These are phyloP conservation scores for Astragalus membranaceus DNA, from an alignment of 306 rosid species.

Conservation along the genomic window DNA sequence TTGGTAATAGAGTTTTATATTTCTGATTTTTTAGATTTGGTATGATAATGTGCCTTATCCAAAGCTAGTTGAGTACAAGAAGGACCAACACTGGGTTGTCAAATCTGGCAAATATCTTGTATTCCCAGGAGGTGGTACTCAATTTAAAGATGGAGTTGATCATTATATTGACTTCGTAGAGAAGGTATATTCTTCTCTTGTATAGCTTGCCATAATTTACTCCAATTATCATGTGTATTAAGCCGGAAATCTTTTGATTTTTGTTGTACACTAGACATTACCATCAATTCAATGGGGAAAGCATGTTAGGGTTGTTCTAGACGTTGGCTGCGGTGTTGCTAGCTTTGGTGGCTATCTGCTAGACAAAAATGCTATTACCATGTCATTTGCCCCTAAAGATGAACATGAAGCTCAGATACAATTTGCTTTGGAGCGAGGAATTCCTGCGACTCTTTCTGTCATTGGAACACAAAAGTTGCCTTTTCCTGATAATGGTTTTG, in stretches of 20 bases:
- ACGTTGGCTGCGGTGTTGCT: conserved; percentile 97
- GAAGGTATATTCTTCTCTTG: conserved; percentile 39
- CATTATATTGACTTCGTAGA: conserved; percentile 53
- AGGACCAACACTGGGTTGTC: conserved; percentile 84
- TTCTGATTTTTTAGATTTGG: conserved; percentile 58
- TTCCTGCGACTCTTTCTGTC: conserved; percentile 90
- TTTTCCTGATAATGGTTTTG: conserved; percentile 69
- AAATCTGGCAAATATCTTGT: conserved; percentile 64
- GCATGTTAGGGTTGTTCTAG: conserved; percentile 72
- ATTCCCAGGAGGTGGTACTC: conserved; percentile 98
- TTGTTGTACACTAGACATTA: conserved; percentile 39
- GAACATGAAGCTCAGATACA: conserved; percentile 99
- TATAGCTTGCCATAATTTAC: neutral
- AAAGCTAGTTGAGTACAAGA: conserved; percentile 94
- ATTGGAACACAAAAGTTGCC: conserved; percentile 86
- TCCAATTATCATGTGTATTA: neutral
- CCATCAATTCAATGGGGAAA: conserved; percentile 67
- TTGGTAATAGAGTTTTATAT: neutral
- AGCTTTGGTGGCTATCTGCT: conserved; percentile 90
- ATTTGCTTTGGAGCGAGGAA: conserved; percentile 96
- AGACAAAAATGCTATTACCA: conserved; percentile 71
- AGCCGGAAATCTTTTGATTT: neutral
- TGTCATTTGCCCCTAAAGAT: conserved; percentile 98
- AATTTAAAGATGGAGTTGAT: conserved; percentile 86
- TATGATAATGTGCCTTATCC: conserved; percentile 84